Conservation (phyloP, 805 yeast species). For the Candida lessepsii region DNA sequence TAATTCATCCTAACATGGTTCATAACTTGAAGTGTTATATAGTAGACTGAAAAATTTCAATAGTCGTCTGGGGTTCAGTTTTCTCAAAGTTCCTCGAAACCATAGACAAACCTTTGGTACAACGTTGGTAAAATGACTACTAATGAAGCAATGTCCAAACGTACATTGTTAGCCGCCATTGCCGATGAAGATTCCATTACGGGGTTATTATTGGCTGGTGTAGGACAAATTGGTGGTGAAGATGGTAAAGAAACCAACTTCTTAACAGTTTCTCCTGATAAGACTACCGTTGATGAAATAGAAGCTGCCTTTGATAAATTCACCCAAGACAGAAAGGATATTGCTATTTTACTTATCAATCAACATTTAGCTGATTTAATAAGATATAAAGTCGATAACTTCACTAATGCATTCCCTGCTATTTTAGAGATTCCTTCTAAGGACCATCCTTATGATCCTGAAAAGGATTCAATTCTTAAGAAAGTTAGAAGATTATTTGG, state of each 20-base stretch:
- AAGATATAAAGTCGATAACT: conserved; percentile 76
- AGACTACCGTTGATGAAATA: conserved; percentile 74
- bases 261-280: conserved; percentile 69
- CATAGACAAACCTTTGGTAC: no score
- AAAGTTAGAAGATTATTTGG: conserved; percentile 95
- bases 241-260: conserved; percentile 77
- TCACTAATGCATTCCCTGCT: conserved; percentile 92
- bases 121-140: conserved; percentile 22
- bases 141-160: conserved; percentile 53
- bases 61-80: conserved; percentile 1
- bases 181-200: conserved; percentile 98
- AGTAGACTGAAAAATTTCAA: not conserved
- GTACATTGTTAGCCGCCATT: conserved; percentile 86
- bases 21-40: no score
- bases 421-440: conserved; percentile 95
- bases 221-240: conserved; percentile 75
- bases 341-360: conserved; percentile 89
- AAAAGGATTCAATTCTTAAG: conserved; percentile 91
- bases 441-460: conserved; percentile 98
- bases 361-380: conserved; percentile 94
- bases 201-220: conserved; percentile 91
- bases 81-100: not conserved
- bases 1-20: no score
- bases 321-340: conserved; percentile 75
- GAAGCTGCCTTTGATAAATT: conserved; percentile 72